Base-by-base conservation (phyloP, 495 filamentous ascomycete genomes). In the Penicillium roqueforti region DNA sequence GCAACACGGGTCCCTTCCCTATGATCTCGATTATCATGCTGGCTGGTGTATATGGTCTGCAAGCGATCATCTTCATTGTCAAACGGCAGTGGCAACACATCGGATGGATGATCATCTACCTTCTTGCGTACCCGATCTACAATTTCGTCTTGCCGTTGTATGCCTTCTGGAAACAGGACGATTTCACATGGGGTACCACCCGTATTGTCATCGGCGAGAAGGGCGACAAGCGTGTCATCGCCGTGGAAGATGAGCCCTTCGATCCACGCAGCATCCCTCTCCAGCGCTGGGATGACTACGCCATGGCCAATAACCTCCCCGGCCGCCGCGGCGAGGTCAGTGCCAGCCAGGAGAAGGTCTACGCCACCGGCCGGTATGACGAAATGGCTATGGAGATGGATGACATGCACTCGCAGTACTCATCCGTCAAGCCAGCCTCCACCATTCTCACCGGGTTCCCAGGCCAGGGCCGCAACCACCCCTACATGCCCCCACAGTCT, bases 61-160 rank as follows among this genome's bases (percentile, higher is more conserved):
- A 98, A 63, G 91, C 91, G 3, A 72, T 97, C 26, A 93, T 98
- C 60, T 98, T 98, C 77, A 90, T 97, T 59, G 72, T 97, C 58
- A 95, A 92, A 70, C 81, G 95, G 11, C 89, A 97, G 70, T 98
- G 93, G 93, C 90, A 98, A 68, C 91, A 96, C 64, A 78, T 98
- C 38, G 93, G 93, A 42, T 98, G 93, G 93, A 97, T 98, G 90
- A 87, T 97, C 63, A 97, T 98, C 63, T 98, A 98, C 69, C 79
- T 98, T 57, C 60, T 91, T 7, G 95, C 93, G 1, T 96, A 87
- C 78, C 95, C 95, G 0, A 87, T 98, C 60, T 96, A 91, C 75
- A 92, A 85, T 14, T 91, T 98, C 63, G 65, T 96, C 51, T 81
- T 98, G 6, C 93, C 93, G 0, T 72, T 98, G 60, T 98, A 97